A percentile compares a stretch with the other conserved stretches of the same genome.
These are phyloP conservation scores for Aspergillus bridgeri DNA, from an alignment of 495 filamentous ascomycete genomes.

Conservation along the genomic window DNA sequence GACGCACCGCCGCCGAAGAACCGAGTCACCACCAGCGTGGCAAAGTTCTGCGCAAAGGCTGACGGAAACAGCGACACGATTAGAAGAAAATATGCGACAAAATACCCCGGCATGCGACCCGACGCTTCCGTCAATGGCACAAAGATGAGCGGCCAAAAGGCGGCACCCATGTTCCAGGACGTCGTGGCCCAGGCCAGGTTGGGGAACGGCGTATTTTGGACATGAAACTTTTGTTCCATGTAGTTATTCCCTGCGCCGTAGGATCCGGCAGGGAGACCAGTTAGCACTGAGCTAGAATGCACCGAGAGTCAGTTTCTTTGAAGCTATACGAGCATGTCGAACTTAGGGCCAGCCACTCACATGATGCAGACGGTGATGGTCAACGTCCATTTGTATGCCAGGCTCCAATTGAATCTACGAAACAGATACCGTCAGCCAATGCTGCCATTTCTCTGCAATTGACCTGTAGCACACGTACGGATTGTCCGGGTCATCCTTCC, in stretches of 20 bases:
- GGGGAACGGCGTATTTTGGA: conserved; percentile 42
- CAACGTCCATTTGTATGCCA: conserved; percentile 4
- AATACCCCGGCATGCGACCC: conserved; percentile 48
- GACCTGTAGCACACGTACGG: conserved; percentile 7
- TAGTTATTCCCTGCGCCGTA: conserved; percentile 38
- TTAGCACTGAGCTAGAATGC: conserved; percentile 35
- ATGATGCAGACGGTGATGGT: conserved; percentile 8
- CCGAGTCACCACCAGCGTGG: conserved; percentile 47
- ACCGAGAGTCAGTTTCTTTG: neutral
- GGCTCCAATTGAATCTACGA: conserved; percentile 7
- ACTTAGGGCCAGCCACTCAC: neutral
- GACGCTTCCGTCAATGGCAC: conserved; percentile 52
- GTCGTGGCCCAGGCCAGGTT: conserved; percentile 47
- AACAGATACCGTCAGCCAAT: neutral
- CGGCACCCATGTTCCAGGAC: conserved; percentile 53
- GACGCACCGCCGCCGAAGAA: conserved; percentile 50
- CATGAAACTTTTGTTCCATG: conserved; percentile 37
- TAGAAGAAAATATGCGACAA: conserved; percentile 47
- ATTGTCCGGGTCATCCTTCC: conserved; percentile 16
- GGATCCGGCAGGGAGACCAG: conserved; percentile 40
- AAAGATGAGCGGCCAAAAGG: conserved; percentile 48
- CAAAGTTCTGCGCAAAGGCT: conserved; percentile 50
- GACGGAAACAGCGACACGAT: conserved; percentile 47
- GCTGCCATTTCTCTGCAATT: neutral
- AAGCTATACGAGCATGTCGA: neutral